Conservation (phyloP, 768 basidiomycete genomes). For the Coprinopsis sp. region DNA sequence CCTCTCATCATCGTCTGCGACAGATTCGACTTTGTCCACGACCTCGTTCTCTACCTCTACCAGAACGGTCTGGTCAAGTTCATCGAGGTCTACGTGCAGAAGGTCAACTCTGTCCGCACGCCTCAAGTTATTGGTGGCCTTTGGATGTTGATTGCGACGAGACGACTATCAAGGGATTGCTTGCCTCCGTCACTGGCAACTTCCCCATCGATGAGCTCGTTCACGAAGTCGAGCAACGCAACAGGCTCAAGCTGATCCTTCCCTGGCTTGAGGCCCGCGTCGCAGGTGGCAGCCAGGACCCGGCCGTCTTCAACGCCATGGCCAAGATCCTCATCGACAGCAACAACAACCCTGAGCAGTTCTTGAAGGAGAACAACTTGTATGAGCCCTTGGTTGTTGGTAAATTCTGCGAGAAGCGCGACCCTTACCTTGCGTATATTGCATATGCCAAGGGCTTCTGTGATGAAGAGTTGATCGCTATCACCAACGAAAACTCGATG, state of each 20-base stretch:
- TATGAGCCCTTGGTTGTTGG: slow-evolving; percentile 97
- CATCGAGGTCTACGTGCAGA: slow-evolving; percentile 99
- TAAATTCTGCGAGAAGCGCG: slow-evolving; percentile 98
- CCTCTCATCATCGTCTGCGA: slow-evolving; percentile 99
- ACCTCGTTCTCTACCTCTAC: slow-evolving; percentile 96
- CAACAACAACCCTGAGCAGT: slow-evolving; percentile 96
- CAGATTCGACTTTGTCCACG: slow-evolving; percentile 99
- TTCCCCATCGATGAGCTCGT: slow-evolving; percentile 99
- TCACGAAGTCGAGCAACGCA: slow-evolving; percentile 93
- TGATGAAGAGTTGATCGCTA: slow-evolving; percentile 93
- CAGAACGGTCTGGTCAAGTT: slow-evolving; percentile 95
- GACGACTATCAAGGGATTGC: slow-evolving; percentile 87
- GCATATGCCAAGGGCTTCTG: slow-evolving; percentile 99
- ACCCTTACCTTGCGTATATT: slow-evolving; percentile 97
- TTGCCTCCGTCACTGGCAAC: slow-evolving; percentile 91
- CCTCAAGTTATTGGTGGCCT: slow-evolving; percentile 97
- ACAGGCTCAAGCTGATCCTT: slow-evolving; percentile 92
- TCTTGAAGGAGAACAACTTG: slow-evolving; percentile 98
- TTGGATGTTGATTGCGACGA: slow-evolving; percentile 99
- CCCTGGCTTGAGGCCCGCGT: slow-evolving; percentile 96
- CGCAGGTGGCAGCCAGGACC: slow-evolving; percentile 89
- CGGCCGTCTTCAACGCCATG: slow-evolving; percentile 92
- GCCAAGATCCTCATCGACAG: slow-evolving; percentile 99
- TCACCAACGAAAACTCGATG: slow-evolving; percentile 99
- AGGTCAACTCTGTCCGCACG: slow-evolving; percentile 94